Evolutionary conservation across 345 rosid species (phyloP), one percentile per base, ranked within the genome.

Genomic region (Laguncularia racemosa): DNA sequence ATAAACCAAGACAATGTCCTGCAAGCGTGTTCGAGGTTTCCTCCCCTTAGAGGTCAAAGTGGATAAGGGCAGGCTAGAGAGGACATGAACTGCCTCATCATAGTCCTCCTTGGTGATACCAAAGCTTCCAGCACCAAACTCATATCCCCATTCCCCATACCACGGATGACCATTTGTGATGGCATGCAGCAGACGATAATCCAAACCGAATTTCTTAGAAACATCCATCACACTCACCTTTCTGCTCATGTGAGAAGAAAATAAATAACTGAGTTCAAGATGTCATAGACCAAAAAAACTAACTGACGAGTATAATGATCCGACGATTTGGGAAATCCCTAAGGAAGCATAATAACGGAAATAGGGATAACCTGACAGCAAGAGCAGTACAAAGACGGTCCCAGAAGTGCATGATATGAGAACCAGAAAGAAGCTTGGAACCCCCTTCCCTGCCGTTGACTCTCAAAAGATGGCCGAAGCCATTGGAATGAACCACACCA

Each of bases 61-160:
- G 46, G 81, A 78, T 52, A 82, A 56, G 0, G 81, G 76, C 14
- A 78, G 50, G 58, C 48, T 62, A 20, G 84, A 71, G 47, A 85
- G 86, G 50, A 74, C 54, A 38, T 73, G 73, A 53, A 82, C 75
- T 0, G 92, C 82, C 43, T 67, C 67, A 58, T 73, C 72, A 20
- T 85, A 85, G 17, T 74, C 72, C 73, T 78, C 77, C 43, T 13
- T 46, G 11, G 84, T 76, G 67, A 82, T 56, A 52, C 78, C 84
- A 33, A 74, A 85, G 68, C 92, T 82, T 15, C 89, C 92, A 13
- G 84, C 72, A 54, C 86, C 83, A 28, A 85, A 82, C 59, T 85
- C 78, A 59, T 82, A 82, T 55, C 89, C 89, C 92, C 89, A 85
- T 28, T 82, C 74, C 28, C 89, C 89, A 63, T 85, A 85, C 92